phyloP scores from a whole-genome alignment of 257 asterid species.

The Lithospermum erythrorhizon region DNA sequence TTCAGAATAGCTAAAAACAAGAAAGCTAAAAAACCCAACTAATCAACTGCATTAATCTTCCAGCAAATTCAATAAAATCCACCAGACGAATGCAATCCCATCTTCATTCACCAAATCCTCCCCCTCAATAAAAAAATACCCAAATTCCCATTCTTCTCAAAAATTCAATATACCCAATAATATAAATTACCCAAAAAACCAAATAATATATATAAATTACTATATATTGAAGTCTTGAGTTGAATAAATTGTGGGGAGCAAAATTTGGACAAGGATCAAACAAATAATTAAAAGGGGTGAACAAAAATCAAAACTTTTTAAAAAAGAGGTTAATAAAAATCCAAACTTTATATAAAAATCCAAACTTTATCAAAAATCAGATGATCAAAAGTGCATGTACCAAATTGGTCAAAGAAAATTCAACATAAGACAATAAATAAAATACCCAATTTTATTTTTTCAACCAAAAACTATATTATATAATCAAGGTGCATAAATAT shows the following conservation, averaged over 20 bases:
- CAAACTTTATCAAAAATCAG: background rate
- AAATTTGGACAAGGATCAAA: background rate
- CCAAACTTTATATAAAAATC: too few species aligned
- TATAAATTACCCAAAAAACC: background rate
- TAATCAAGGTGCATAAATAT: too few species aligned
- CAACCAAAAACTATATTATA: too few species aligned
- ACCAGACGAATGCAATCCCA: slow-evolving; percentile 97
- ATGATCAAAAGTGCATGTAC: background rate
- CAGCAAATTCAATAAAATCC: slow-evolving; percentile 43
- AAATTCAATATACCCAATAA: slow-evolving; percentile 22
- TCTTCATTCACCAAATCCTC: slow-evolving; percentile 52
- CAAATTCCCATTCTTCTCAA: slow-evolving; percentile 14
- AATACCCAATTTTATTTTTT: too few species aligned
- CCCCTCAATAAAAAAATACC: slow-evolving; percentile 11
- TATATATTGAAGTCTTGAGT: too few species aligned
- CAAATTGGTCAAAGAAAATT: background rate
- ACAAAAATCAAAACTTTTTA: too few species aligned
- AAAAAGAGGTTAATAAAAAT: too few species aligned
- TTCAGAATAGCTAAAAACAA: slow-evolving; percentile 11
- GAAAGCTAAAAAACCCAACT: slow-evolving; percentile 9
- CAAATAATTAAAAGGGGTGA: background rate
- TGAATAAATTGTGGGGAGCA: too few species aligned
- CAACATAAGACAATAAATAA: background rate
- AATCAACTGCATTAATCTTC: slow-evolving; percentile 32
- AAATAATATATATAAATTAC: too few species aligned